A percentile compares a stretch with the other conserved stretches of the same genome.
Conservation (phyloP, 2,329 filamentous ascomycete species). For the Xylaria sp. region DNA sequence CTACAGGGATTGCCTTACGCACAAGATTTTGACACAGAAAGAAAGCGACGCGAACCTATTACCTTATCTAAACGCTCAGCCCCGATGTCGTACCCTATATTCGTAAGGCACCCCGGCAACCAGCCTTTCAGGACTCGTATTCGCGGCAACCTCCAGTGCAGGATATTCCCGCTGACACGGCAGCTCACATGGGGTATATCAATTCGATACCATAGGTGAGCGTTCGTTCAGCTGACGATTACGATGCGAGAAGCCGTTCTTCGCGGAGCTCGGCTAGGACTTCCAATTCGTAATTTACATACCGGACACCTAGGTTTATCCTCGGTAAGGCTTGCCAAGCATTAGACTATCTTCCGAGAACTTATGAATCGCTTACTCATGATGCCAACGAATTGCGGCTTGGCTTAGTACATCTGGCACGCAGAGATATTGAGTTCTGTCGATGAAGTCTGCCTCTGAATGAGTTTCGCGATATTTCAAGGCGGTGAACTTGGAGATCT, state of each 20-base stretch:
- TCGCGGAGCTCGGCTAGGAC: neutral
- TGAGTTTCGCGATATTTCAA: neutral
- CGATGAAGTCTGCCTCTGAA: neutral
- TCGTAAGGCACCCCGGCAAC: neutral
- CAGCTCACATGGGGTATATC: conserved; percentile 1
- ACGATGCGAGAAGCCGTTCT: neutral
- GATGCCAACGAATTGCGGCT: neutral
- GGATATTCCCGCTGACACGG: neutral
- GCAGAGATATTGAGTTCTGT: neutral
- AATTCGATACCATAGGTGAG: neutral
- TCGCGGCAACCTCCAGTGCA: neutral
- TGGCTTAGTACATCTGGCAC: neutral
- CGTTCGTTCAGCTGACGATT: neutral
- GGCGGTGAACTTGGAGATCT: neutral
- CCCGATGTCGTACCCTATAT: neutral
- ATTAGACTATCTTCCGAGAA: neutral
- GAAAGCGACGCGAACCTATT: conserved; percentile 2
- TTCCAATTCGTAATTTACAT: neutral
- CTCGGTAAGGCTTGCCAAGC: neutral
- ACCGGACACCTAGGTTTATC: neutral
- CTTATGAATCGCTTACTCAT: conserved; percentile 1
- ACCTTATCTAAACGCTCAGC: conserved; percentile 1
- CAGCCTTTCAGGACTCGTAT: conserved; percentile 1
- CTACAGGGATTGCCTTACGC: neutral
- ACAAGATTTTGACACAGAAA: neutral